Evolutionary conservation across 2,329 filamentous ascomycete species (phyloP).

Genomic region (Aspergillus fumigatiaffinis): DNA sequence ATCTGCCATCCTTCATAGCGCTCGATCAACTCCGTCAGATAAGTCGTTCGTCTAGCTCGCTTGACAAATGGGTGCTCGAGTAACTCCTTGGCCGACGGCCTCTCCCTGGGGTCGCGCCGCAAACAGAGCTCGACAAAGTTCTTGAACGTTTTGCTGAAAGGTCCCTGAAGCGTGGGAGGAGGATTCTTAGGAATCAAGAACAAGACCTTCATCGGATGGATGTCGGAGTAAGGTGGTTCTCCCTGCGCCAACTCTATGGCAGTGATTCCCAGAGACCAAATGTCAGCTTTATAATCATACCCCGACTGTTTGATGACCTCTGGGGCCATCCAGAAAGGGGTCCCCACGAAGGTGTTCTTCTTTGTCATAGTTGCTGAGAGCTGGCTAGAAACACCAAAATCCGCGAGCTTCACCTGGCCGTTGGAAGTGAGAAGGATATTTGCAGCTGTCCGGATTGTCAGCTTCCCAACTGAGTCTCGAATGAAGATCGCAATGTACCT

Average conservation of each 20-base stretch:
- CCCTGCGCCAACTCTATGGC: constrained; percentile 87
- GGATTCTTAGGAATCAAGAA: constrained; percentile 96
- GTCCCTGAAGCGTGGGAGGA: constrained; percentile 74
- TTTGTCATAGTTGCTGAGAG: constrained; percentile 98
- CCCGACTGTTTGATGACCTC: constrained; percentile 98
- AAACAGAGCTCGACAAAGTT: constrained; percentile 81
- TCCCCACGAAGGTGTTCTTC: constrained; percentile 98
- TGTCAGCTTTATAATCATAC: constrained; percentile 96
- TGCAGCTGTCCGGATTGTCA: constrained; percentile 60
- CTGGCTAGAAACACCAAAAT: constrained; percentile 96
- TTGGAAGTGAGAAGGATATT: constrained; percentile 86
- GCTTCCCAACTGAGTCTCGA: not conserved
- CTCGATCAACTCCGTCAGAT: constrained; percentile 92
- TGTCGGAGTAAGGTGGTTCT: constrained; percentile 91
- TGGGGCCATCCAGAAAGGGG: constrained; percentile 98
- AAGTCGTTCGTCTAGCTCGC: constrained; percentile 91
- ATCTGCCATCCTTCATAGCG: constrained; percentile 82
- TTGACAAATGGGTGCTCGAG: constrained; percentile 87
- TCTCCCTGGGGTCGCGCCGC: constrained; percentile 81
- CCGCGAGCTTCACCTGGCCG: constrained; percentile 93
- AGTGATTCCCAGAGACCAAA: constrained; percentile 95
- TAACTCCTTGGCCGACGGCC: constrained; percentile 81
- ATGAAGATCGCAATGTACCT: constrained; percentile 49
- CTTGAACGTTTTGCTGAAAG: constrained; percentile 78
- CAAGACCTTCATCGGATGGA: constrained; percentile 97